phyloP scores from a whole-genome alignment of 331 rosid species.

The Cydonia oblonga region DNA sequence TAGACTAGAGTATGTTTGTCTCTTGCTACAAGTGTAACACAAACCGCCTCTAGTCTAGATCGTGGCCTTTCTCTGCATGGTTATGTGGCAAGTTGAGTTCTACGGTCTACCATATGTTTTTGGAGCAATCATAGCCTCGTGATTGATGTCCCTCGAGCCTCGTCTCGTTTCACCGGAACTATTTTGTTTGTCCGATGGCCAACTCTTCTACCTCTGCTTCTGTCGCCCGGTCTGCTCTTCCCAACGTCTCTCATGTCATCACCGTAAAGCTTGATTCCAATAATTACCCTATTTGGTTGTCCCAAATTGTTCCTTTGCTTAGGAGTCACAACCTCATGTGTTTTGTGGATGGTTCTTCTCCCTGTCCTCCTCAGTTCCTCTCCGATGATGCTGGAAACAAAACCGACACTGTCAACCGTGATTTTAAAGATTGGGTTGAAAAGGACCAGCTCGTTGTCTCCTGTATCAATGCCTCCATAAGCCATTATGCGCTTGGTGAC shows the following conservation, averaged over 20 bases:
- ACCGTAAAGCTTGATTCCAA: not conserved
- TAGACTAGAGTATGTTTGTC: no score
- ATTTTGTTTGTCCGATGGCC: not conserved
- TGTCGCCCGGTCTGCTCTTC: not conserved
- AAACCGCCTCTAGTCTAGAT: not conserved
- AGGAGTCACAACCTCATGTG: not conserved
- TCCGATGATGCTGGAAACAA: not conserved
- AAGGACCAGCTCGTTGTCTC: not conserved
- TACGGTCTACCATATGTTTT: not conserved
- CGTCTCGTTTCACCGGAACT: not conserved
- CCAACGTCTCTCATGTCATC: not conserved
- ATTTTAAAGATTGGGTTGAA: not conserved
- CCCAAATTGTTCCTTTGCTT: not conserved
- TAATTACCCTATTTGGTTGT: not conserved
- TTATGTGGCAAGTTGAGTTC: not conserved
- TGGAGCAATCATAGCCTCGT: not conserved
- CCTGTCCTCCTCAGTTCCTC: not conserved
- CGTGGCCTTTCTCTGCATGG: not conserved
- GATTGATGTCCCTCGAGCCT: not conserved
- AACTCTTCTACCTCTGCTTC: not conserved
- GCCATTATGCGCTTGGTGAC: not conserved
- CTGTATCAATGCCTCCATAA: not conserved
- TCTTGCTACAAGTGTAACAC: not conserved
- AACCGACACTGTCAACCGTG: not conserved
- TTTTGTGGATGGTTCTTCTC: not conserved